Conservation (phyloP, 2,329 filamentous ascomycete species). For the Alternaria longipes region DNA sequence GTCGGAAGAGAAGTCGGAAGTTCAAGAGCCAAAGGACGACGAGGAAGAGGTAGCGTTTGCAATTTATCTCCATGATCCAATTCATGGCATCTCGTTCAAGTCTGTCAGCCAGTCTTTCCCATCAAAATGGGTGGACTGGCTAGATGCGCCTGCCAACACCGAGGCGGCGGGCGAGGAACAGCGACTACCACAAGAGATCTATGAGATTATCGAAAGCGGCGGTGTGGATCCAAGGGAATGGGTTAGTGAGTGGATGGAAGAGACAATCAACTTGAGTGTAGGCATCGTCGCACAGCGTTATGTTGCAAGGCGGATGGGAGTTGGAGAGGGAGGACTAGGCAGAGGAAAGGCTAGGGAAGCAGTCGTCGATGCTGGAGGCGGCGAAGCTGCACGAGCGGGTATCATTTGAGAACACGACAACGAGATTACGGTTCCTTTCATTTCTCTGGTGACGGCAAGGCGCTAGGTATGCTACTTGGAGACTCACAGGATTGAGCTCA, state of each 20-base stretch:
- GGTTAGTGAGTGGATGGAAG: constrained; percentile 97
- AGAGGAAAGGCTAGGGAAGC: constrained; percentile 66
- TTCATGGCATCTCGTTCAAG: constrained; percentile 88
- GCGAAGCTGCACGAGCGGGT: constrained; percentile 67
- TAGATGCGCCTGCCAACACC: constrained; percentile 68
- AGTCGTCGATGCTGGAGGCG: constrained; percentile 66
- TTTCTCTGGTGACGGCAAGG: constrained; percentile 10
- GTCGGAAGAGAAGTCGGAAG: constrained; percentile 64
- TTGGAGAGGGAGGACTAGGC: constrained; percentile 78
- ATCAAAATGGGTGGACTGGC: constrained; percentile 86
- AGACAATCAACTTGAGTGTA: constrained; percentile 77
- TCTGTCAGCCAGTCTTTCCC: constrained; percentile 85
- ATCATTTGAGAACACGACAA: constrained; percentile 36
- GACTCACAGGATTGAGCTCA: constrained; percentile 5
- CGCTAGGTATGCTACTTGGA: constrained; percentile 1
- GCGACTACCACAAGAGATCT: constrained; percentile 81
- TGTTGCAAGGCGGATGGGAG: constrained; percentile 93
- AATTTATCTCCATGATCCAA: constrained; percentile 83
- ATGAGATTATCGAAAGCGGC: constrained; percentile 77
- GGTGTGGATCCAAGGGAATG: constrained; percentile 93
- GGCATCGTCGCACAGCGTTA: constrained; percentile 94
- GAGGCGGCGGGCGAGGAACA: constrained; percentile 56
- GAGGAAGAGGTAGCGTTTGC: constrained; percentile 77
- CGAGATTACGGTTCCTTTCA: constrained; percentile 1
- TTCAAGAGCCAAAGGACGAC: constrained; percentile 63